Conservation (phyloP, 1,284 basidiomycete genomes). For the Ustilago sp. region DNA sequence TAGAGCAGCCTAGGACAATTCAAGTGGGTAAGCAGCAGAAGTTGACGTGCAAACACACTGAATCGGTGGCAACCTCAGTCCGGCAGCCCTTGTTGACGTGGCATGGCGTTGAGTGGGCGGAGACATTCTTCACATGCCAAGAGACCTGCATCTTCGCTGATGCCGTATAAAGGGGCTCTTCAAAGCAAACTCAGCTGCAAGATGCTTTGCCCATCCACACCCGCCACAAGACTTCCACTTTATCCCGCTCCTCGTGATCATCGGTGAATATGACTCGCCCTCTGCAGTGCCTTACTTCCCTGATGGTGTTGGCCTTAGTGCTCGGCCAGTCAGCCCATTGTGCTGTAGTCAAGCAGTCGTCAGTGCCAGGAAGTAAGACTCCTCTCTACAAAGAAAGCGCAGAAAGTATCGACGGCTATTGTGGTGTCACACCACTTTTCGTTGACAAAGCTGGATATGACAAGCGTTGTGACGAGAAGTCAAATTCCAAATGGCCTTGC, state of each 20-base stretch:
- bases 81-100: no score
- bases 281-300: background rate
- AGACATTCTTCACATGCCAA: background rate
- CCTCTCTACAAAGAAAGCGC: background rate
- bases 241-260: no score
- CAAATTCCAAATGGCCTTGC: constrained; percentile 15
- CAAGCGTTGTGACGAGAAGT: constrained; percentile 1
- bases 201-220: no score
- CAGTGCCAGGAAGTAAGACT: background rate
- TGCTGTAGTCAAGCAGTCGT: background rate
- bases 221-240: no score
- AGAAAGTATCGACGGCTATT: background rate
- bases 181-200: no score
- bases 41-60: no score
- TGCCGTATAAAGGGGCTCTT: no score
- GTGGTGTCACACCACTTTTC: background rate
- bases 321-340: background rate
- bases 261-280: no score
- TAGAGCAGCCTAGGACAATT: no score
- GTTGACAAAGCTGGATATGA: constrained; percentile 2
- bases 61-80: no score
- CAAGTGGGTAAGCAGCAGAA: no score
- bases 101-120: background rate
- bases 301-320: background rate
- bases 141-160: no score